Conservation (phyloP, 352 stramenopile genomes). For the Phytophthora litchii region DNA sequence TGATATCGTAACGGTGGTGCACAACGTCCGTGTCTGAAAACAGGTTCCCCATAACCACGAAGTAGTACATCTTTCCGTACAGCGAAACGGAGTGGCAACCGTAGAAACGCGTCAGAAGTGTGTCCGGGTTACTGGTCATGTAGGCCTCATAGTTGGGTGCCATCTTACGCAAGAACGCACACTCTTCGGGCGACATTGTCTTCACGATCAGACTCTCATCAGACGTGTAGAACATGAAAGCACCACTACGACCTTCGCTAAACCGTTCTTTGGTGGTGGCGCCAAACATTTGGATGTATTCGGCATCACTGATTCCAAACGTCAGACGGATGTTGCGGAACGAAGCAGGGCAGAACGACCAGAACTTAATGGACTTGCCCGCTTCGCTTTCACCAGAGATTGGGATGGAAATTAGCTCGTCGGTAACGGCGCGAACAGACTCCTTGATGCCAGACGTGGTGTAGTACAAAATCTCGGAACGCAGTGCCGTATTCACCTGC, state of each 20-base stretch:
- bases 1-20: slow-evolving; percentile 92
- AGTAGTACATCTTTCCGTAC: slow-evolving; percentile 93
- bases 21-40: slow-evolving; percentile 88
- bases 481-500: slow-evolving; percentile 88
- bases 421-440: slow-evolving; percentile 73
- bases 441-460: slow-evolving; percentile 91
- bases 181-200: slow-evolving; percentile 90
- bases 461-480: slow-evolving; percentile 91
- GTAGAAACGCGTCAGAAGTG: slow-evolving; percentile 89
- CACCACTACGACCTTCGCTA: slow-evolving; percentile 86
- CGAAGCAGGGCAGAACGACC: slow-evolving; percentile 83
- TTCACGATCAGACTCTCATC: slow-evolving; percentile 91
- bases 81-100: slow-evolving; percentile 88
- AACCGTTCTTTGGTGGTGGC: slow-evolving; percentile 90
- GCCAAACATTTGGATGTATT: slow-evolving; percentile 87
- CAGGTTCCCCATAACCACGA: slow-evolving; percentile 93
- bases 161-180: slow-evolving; percentile 87
- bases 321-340: slow-evolving; percentile 88
- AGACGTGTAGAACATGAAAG: slow-evolving; percentile 93
- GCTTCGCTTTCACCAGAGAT: slow-evolving; percentile 81
- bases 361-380: slow-evolving; percentile 87
- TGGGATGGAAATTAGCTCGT: slow-evolving; percentile 79
- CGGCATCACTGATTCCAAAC: slow-evolving; percentile 80
- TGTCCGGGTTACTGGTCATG: slow-evolving; percentile 83
- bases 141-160: slow-evolving; percentile 86